Evolutionary conservation across 495 filamentous ascomycete genomes (phyloP), one percentile per base, ranked within the genome.

Genomic region (Penicillium atrosanguineum): DNA sequence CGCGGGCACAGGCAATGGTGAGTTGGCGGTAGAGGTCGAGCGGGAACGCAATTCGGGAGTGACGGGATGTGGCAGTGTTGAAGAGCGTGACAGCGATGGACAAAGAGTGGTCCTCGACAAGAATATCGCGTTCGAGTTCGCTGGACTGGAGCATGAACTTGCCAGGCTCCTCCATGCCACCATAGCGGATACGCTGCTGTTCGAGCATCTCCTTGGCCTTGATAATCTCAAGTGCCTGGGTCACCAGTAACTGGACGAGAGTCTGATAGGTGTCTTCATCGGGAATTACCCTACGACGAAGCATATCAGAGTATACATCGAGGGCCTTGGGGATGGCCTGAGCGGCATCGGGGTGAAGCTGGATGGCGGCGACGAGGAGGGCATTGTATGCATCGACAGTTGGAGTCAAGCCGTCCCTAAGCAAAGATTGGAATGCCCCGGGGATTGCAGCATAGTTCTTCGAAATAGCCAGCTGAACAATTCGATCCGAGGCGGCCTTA

Each of bases 231-330:
- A 91, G 78, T 38, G 91, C 89, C 31, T 89, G 87, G 18, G 82
- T 77, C 20, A 91, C 87, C 29, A 97, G 81, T 37, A 95, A 72
- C 56, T 87, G 82, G 53, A 98, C 87, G 11, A 98, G 72, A 3
- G 87, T 90, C 62, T 89, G 83, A 71, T 95, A 97, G 7, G 91
- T 97, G 48, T 85, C 80, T 52, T 86, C 84, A 63, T 95, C 86
- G 15, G 93, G 93, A 23, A 79, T 70, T 39, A 97, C 85, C 61
- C 86, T 87, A 44, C 91, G 87, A 54, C 87, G 82, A 58, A 96
- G 86, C 93, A 98, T 96, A 67, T 97, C 90, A 39, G 90, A 87
- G 74, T 97, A 97, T 52, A 97, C 87, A 78, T 92, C 91, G 44
- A 97, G 81, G 6, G 89, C 91, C 72, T 95, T 96, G 43, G 89